A percentile compares a stretch with the other conserved stretches of the same genome.
Conservation (phyloP, 768 basidiomycete species). For the Tulasnella sp. region DNA sequence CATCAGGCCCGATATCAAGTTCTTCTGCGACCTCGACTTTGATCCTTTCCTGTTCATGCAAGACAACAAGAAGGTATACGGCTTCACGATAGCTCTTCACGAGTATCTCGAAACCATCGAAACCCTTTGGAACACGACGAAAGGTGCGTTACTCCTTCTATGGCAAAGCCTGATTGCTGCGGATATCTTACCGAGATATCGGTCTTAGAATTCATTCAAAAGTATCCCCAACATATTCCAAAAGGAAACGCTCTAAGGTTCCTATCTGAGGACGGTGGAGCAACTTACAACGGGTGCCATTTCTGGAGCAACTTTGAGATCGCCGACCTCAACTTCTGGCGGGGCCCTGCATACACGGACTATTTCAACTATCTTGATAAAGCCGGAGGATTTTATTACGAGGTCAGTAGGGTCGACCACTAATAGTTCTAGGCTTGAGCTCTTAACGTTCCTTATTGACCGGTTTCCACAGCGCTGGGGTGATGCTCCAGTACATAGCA, state of each 20-base stretch:
- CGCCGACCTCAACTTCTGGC: slow-evolving; percentile 77
- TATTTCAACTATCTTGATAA: slow-evolving; percentile 83
- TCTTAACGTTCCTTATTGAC: not conserved
- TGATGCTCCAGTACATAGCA: slow-evolving; percentile 87
- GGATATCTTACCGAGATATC: not conserved
- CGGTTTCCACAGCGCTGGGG: slow-evolving; percentile 69
- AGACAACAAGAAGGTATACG: slow-evolving; percentile 76
- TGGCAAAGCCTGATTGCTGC: not conserved
- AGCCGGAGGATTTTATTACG: slow-evolving; percentile 85
- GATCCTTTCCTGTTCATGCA: slow-evolving; percentile 80
- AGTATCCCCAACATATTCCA: slow-evolving; percentile 58
- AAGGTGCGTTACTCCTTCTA: slow-evolving; percentile 43
- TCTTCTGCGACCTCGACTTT: slow-evolving; percentile 73
- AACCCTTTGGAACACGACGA: slow-evolving; percentile 70
- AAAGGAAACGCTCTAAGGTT: slow-evolving; percentile 67
- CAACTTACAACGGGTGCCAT: slow-evolving; percentile 71
- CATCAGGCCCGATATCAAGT: slow-evolving; percentile 65
- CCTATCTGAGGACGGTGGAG: slow-evolving; percentile 66
- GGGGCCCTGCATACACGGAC: slow-evolving; percentile 71
- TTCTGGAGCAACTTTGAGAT: slow-evolving; percentile 97
- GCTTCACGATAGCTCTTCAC: slow-evolving; percentile 76
- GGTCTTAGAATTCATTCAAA: slow-evolving; percentile 57
- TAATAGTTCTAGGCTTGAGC: not conserved
- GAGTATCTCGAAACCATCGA: slow-evolving; percentile 80
- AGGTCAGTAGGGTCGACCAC: slow-evolving; percentile 44